A percentile compares a stretch with the other conserved stretches of the same genome.
These are phyloP conservation scores for Fusarium lyarnte DNA, from an alignment of 2,329 filamentous ascomycete species.

Conservation along the genomic window DNA sequence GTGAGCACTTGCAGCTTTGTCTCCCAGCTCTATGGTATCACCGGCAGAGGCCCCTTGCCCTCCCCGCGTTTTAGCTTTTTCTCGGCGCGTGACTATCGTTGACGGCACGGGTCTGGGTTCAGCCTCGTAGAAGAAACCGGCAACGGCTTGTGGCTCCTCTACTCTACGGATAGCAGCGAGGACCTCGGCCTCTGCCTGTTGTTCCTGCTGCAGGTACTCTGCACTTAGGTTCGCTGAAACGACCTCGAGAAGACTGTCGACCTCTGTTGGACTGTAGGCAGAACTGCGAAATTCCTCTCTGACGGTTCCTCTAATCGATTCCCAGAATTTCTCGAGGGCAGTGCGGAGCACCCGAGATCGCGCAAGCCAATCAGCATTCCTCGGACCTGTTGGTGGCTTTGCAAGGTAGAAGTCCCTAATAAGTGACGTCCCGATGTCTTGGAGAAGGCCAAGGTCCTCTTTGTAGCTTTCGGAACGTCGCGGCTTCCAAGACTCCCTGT, in stretches of 20 bases:
- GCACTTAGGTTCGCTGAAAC: neutral
- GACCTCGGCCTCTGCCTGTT: neutral
- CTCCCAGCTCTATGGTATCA: neutral
- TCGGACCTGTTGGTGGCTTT: neutral
- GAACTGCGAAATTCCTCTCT: too few relatives aligned
- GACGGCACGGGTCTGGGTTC: neutral
- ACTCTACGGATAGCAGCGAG: neutral
- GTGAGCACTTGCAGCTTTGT: neutral
- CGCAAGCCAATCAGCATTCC: neutral
- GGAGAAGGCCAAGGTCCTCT: neutral
- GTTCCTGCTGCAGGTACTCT: neutral
- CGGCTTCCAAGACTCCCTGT: neutral
- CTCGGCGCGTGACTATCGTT: neutral
- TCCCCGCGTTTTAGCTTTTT: neutral
- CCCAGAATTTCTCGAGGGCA: neutral
- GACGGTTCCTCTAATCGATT: neutral
- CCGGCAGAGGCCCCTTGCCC: neutral
- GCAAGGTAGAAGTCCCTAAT: neutral
- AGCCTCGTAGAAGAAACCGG: neutral
- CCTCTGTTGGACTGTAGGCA: neutral
- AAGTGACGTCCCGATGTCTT: neutral
- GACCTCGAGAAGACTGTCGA: neutral
- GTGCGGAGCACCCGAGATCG: neutral
- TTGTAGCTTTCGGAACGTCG: neutral
- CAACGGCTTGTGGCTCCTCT: neutral